Base-by-base conservation (phyloP, 2,329 filamentous ascomycete species). In the Scedosporium minutisporum region DNA sequence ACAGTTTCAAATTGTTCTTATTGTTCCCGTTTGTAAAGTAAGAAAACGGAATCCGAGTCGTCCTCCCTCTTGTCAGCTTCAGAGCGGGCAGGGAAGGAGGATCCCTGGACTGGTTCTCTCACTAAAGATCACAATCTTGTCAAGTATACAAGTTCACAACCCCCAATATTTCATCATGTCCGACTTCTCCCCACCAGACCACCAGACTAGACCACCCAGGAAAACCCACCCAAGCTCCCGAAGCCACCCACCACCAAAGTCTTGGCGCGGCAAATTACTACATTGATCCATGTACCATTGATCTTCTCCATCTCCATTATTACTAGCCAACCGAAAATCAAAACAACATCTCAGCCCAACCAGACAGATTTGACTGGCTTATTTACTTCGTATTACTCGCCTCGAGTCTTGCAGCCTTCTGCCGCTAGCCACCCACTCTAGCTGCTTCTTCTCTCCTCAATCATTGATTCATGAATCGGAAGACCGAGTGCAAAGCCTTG, bases 281-380 rank as follows among this genome's bases (percentile, higher is more conserved):
- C 51, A 14, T 14, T 23, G n/a, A 23, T 27, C 51, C 51, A 14
- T 55, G 18, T 12, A 3, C 33, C 33, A 38, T 38, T 38, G 33
- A 38, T 23, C 18, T 55, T 55, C n/a, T 23, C n/a, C 44, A 48
- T 48, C 16, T 46, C 14, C 44, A 48, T 10, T n/a, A 14, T 7
- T 48, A 18, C n/a, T 25, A 55, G 18, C 51, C 23, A 55, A 23
- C 51, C 57, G 16, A 61, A 38, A 61, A 61, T 61, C 59, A 61
- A 61, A 61, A 61, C 59, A 61, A 61, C 59, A 61, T 61, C 59
- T 61, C 59, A 61, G 59, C 59, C 59, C 59, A 61, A 61, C 44
- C 25, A 61, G 44, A 25, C 21, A 33, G 12, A n/a, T 38, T 58
- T 23, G 21, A 25, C 33, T 38, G 33, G 33, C 33, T 38, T 38